Percentiles rank a stretch among this genome's conserved stretches.
These are phyloP conservation scores for Fraxinus floribunda DNA, from an alignment of 305 asterid species.

Conservation along the genomic window DNA sequence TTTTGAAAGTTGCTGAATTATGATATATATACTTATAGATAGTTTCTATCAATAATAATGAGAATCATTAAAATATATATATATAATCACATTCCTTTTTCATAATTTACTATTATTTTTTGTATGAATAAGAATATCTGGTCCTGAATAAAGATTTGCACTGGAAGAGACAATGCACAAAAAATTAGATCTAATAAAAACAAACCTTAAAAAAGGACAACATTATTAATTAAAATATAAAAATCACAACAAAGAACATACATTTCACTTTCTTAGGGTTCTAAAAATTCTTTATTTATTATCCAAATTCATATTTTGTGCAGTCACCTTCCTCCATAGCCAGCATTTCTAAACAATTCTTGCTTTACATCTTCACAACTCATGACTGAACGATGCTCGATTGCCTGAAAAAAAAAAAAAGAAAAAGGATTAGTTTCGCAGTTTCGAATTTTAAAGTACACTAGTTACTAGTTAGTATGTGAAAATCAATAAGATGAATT, in stretches of 20 bases:
- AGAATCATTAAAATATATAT: neutral
- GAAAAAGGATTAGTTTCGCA: neutral
- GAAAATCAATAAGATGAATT: neutral
- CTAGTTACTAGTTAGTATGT: neutral
- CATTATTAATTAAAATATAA: conserved; percentile 22
- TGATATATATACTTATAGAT: neutral
- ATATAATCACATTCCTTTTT: neutral
- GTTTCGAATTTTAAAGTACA: neutral
- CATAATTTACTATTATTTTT: neutral
- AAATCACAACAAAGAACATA: conserved; percentile 26
- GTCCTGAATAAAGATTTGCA: neutral
- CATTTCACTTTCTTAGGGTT: neutral
- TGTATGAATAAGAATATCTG: neutral
- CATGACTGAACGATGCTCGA: conserved; percentile 46
- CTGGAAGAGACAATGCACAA: neutral
- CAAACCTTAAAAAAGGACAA: conserved; percentile 5
- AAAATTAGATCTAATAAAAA: neutral
- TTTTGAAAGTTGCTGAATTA: neutral
- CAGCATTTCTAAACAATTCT: conserved; percentile 69
- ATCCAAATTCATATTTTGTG: conserved; percentile 22
- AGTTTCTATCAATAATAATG: neutral
- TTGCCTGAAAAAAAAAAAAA: conserved; percentile 32
- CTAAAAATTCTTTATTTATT: neutral
- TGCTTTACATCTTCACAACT: conserved; percentile 69
- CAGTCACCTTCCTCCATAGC: conserved; percentile 78